Base-by-base conservation (phyloP, 306 rosid species). In the Casuarina cunninghamiana region DNA sequence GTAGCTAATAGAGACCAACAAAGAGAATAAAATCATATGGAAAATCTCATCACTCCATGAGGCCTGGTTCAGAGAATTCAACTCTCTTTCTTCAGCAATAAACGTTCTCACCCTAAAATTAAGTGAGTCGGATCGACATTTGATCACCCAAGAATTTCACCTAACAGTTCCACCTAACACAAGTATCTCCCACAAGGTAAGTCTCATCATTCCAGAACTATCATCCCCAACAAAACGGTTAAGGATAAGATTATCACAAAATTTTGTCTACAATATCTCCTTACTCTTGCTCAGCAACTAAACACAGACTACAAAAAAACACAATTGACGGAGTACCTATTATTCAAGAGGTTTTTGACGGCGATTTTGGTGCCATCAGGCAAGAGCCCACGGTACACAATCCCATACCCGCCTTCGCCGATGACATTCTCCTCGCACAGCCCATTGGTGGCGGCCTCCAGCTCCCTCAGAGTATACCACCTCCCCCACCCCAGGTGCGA, bases 401-500 rank as follows among this genome's bases (percentile, higher is more conserved):
- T 93, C 72, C 99, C 99, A 83, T 96, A 96, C 1, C 99, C 99
- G 53, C 99, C 99, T 87, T 96, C 98, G 0, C 99, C 99, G 63
- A 96, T 88, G 71, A 96, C 99, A 78, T 88, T 96, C 67, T 91
- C 92, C 12, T 89, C 97, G 68, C 91, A 80, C 80, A 96, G 69
- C 3, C 93, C 90, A 77, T 86, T 83, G 4, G 98, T 96, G 7
- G 99, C 99, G 9, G 88, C 99, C 83, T 96, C 99, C 0, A 96
- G 90, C 83, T 96, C 99, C 48, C 98, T 82, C 10, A 96, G 84
- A 21, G 99, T 96, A 58, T 85, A 96, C 98, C 99, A 96, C 73
- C 94, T 86, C 0, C 99, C 99, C 99, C 99, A 96, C 2, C 99
- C 99, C 5, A 96, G 93, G 79, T 96, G 99, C 61, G 98, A 93